Conservation (phyloP, 768 basidiomycete genomes). For the Solioccasus polychromus region DNA sequence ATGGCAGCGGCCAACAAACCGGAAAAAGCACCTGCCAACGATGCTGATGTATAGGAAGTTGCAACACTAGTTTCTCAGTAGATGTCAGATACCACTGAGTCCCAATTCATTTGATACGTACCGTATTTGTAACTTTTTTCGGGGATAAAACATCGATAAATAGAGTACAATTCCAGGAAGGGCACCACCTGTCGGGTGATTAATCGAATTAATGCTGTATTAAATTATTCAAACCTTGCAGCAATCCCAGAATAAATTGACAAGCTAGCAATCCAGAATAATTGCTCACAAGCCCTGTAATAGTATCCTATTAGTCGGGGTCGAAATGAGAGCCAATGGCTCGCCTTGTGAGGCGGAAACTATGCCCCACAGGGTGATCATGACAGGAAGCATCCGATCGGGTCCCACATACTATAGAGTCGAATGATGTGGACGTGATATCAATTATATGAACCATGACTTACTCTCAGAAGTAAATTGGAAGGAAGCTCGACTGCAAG, state of each 20-base stretch:
- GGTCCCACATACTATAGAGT: conserved; percentile 44
- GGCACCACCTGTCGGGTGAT: conserved; percentile 42
- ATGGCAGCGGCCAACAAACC: conserved; percentile 64
- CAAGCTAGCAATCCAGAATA: conserved; percentile 55
- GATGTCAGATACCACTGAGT: too few relatives aligned
- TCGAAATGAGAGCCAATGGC: neutral
- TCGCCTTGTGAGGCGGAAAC: conserved; percentile 58
- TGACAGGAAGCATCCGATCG: conserved; percentile 55
- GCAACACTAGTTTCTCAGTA: too few relatives aligned
- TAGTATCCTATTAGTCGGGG: neutral
- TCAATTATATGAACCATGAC: neutral
- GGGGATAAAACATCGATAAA: conserved; percentile 48
- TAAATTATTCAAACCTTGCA: conserved; percentile 45
- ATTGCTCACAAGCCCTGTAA: conserved; percentile 46
- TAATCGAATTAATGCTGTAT: neutral
- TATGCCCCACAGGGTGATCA: conserved; percentile 65
- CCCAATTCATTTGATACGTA: neutral
- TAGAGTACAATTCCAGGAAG: conserved; percentile 58
- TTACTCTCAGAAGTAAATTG: conserved; percentile 53
- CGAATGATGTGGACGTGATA: neutral
- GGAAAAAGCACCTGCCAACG: conserved; percentile 59
- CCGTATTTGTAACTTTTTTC: conserved; percentile 26
- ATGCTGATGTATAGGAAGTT: too few relatives aligned
- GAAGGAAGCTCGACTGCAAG: conserved; percentile 58
- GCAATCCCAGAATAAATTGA: conserved; percentile 48